Evolutionary conservation across 139 green algal genomes (phyloP).

Genomic region (Chlorella sp.): DNA sequence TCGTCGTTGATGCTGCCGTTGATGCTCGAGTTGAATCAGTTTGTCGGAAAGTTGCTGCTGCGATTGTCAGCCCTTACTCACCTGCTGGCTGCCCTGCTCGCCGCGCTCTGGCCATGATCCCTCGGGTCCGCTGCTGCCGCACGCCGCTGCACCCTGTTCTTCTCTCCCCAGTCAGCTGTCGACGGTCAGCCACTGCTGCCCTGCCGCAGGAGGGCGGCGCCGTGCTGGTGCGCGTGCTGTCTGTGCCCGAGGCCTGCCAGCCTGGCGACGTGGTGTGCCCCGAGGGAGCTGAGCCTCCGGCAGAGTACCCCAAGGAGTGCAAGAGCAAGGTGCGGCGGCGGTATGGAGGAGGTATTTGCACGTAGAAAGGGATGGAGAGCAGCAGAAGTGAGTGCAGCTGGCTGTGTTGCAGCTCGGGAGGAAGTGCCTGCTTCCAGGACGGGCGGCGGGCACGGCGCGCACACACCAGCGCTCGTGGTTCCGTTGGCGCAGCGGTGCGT

Average conservation of each 20-base stretch:
- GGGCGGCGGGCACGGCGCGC: too few relatives aligned
- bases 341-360: neutral
- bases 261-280: constrained; percentile 7
- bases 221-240: constrained; percentile 22
- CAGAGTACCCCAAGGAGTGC: constrained; percentile 23
- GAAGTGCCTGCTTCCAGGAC: neutral
- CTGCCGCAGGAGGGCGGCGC: constrained; percentile 5
- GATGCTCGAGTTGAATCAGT: too few relatives aligned
- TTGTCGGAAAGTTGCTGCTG: too few relatives aligned
- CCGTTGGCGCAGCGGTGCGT: too few relatives aligned
- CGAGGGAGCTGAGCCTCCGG: neutral
- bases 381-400: neutral
- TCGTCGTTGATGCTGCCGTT: too few relatives aligned
- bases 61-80: too few relatives aligned
- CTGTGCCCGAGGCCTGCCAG: neutral
- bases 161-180: too few relatives aligned
- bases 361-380: neutral
- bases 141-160: too few relatives aligned
- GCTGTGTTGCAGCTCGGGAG: neutral
- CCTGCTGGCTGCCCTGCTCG: too few relatives aligned
- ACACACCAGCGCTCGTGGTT: too few relatives aligned
- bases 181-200: neutral
- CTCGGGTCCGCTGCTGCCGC: too few relatives aligned
- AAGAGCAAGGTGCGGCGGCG: constrained; percentile 20
- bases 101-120: too few relatives aligned